Evolutionary conservation across 139 green algal genomes (phyloP).

Genomic region (Diplosphaera chodatii): DNA sequence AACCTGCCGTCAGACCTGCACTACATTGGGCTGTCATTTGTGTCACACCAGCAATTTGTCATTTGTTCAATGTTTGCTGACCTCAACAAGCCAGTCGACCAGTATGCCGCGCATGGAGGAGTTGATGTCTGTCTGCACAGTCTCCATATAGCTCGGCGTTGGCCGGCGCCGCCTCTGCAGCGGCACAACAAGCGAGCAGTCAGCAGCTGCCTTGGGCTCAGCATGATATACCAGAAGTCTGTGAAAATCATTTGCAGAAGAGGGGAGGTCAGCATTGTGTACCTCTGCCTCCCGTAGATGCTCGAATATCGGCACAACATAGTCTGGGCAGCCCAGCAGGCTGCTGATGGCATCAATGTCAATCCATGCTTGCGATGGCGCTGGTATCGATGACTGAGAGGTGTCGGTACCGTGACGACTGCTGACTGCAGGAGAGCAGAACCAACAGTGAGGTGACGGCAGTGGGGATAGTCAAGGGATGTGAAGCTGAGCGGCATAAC

Average conservation of each 20-base stretch:
- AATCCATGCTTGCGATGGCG: constrained; percentile 24
- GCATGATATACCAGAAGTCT: too few species aligned
- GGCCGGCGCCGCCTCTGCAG: constrained; percentile 56
- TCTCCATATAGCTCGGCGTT: constrained; percentile 60
- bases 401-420: neutral
- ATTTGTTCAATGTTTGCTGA: too few species aligned
- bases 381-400: neutral
- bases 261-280: too few species aligned
- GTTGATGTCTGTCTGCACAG: constrained; percentile 84
- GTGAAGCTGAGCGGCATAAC: too few species aligned
- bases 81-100: constrained; percentile 97
- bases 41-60: too few species aligned
- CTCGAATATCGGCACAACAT: constrained; percentile 69
- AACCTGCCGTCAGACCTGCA: too few species aligned
- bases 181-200: too few species aligned
- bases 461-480: too few species aligned
- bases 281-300: constrained; percentile 65
- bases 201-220: too few species aligned
- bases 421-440: neutral
- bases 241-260: too few species aligned
- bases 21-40: too few species aligned
- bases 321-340: constrained; percentile 63
- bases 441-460: too few species aligned
- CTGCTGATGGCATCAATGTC: constrained; percentile 67
- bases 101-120: constrained; percentile 88